Evolutionary conservation across 139 green algal genomes (phyloP), one percentile per base, ranked within the genome.

Genomic region (Zygnema circumcarinatum): DNA sequence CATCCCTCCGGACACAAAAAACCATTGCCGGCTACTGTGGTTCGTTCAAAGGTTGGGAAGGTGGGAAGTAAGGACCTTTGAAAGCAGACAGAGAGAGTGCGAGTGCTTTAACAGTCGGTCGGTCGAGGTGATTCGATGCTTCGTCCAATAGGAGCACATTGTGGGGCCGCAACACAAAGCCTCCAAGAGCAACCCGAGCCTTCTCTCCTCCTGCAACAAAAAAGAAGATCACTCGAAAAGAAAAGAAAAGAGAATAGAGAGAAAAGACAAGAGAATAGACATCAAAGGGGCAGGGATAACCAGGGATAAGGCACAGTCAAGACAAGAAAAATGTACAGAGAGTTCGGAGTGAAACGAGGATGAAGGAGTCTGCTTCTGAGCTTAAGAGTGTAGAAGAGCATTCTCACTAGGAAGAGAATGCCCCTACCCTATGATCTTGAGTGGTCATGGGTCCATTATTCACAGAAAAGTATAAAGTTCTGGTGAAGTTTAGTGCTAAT

Each of bases 101-200:
- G 2, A 95, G 84, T 33, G 93, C 92, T 31, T 93, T 83, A 40
- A 96, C 93, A 40, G 93, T 95, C 1, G 87, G 78, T 68, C 93
- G 89, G 38, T 97, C 94, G 54, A 97, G 79, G 81, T 97, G 94
- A 88, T 96, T 97, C 84, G 62, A 91, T 0, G 94, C 92, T 93
- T 97, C 94, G 83, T 97, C 94, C 68, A 97, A 87, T 69, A 96
- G 92, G 83, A 96, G 83, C 67, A 94, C 79, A 81, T 96, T 96
- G 86, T 89, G 89, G 36, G 93, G 93, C 53, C 93, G 86, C 72
- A 96, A 88, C 2, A 93, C 92, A 72, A 96, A 95, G 7, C 86
- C 88, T 0, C 94, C 94, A 67, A 96, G 91, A 0, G 93, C 94
- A 69, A 95, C 93, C 32, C 94, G 88, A 41, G 93, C 94, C 90